Conservation (phyloP, 2,329 filamentous ascomycete genomes). For the Lecanicillium sp. region DNA sequence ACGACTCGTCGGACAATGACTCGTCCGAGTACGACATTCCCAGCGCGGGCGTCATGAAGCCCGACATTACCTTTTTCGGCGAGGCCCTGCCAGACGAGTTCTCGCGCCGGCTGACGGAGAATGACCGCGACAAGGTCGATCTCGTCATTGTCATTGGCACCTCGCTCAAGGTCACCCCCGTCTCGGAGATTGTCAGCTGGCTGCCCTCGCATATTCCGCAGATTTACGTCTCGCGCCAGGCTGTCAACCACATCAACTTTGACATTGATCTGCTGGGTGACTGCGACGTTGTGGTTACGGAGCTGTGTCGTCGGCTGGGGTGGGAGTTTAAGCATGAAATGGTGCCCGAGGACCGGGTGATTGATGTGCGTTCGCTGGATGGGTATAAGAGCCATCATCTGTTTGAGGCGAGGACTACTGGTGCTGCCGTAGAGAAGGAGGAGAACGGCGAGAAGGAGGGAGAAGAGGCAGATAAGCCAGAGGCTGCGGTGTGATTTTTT, state of each 20-base stretch:
- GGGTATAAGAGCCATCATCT: constrained; percentile 28
- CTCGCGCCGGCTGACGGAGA: constrained; percentile 67
- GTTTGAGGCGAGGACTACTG: constrained; percentile 19
- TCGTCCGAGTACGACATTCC: constrained; percentile 47
- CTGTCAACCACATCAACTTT: constrained; percentile 84
- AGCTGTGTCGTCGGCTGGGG: constrained; percentile 72
- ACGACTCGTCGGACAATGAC: constrained; percentile 33
- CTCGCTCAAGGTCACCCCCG: constrained; percentile 88
- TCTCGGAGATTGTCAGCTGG: constrained; percentile 81
- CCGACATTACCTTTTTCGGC: constrained; percentile 97
- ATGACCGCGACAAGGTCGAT: constrained; percentile 74
- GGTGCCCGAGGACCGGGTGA: constrained; percentile 58
- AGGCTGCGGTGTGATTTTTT: not conserved
- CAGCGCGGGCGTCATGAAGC: constrained; percentile 78
- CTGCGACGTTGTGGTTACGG: constrained; percentile 82
- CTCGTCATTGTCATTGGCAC: constrained; percentile 95
- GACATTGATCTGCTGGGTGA: constrained; percentile 95
- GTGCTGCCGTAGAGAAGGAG: not conserved
- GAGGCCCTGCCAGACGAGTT: constrained; percentile 83
- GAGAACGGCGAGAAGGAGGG: not conserved
- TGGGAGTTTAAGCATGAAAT: constrained; percentile 80
- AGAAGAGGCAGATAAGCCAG: constrained; percentile 1
- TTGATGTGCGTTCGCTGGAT: constrained; percentile 40
- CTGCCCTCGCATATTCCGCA: constrained; percentile 75
- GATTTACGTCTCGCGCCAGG: constrained; percentile 80